Base-by-base conservation (phyloP, 2,329 filamentous ascomycete genomes). In the Aspergillus pseudotamarii region DNA sequence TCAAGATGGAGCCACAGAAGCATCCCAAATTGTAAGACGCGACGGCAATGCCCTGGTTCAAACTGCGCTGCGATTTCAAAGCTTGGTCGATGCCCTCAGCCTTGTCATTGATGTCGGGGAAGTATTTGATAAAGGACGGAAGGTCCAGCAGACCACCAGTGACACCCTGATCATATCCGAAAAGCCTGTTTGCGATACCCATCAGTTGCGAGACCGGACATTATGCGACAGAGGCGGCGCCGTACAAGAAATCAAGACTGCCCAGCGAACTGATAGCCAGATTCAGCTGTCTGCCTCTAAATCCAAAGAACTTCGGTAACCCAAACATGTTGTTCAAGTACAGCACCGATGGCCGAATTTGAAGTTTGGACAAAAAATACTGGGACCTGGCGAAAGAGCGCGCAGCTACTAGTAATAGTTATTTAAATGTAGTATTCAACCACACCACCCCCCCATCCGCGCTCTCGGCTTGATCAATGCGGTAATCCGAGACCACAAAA, bases 11-110 rank as follows among this genome's bases (percentile, higher is more conserved):
- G 28, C 83, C 82, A 21, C 77, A 69, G 67, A 85, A 83, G 67
- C 82, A 84, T 26, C 82, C 81, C 6, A 82, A 59, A 61, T 81
- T 82, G 66, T 82, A 82, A 6, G 75, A 69, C 14, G 79, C 77
- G 32, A 80, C 76, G 0, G 75, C 72, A 59, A 78, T 78, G n/a
- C 77, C 76, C 70, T 74, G 71, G 26, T 72, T 72, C 10, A 59
- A 30, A 34, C 64, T 66, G 53, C 71, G 71, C 54, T 72, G 65
- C 16, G 64, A 68, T 19, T 46, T 51, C 4, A 61, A 9, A 4
- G 60, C 12, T 3, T 28, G 3, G 23, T 55, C 28, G 16, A 66
- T 54, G 4, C 1, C 38, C 14, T 63, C 55, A 9, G 68, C 71
- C 1, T 65, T n/a, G 10, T 65, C 58, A 34, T 72, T 58, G 64